phyloP scores from a whole-genome alignment of 31 red algal species.

The Endocladia muricata region DNA sequence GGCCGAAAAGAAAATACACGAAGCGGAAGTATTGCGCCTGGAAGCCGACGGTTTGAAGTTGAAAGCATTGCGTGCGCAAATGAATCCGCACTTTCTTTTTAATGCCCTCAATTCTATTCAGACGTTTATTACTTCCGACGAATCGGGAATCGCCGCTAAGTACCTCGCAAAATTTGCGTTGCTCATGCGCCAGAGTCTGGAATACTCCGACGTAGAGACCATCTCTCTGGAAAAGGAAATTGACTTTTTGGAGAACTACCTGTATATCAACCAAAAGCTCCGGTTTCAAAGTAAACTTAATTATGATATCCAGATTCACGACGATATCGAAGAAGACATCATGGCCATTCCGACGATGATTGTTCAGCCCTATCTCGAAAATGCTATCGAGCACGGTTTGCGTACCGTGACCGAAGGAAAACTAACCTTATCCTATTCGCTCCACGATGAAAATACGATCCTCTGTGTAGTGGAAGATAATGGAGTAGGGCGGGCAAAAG shows the following conservation, averaged over 20 bases:
- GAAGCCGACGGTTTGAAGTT: neutral
- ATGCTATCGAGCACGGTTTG: too few species aligned
- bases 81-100: neutral
- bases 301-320: neutral
- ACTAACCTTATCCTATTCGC: too few species aligned
- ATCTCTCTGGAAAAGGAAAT: slow-evolving; percentile 2
- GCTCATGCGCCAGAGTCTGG: neutral
- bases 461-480: too few species aligned
- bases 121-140: neutral
- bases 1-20: too few species aligned
- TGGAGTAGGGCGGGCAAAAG: too few species aligned
- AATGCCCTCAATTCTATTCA: neutral
- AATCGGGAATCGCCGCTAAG: neutral
- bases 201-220: neutral
- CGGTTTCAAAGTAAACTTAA: neutral
- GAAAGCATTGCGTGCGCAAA: neutral
- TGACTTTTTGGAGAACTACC: neutral
- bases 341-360: neutral
- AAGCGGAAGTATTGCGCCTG: too few species aligned
- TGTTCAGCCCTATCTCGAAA: neutral
- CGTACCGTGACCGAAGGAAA: too few species aligned
- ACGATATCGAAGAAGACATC: neutral
- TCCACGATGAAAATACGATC: too few species aligned
- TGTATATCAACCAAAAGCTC: neutral
- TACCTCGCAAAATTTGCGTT: neutral